A percentile compares a stretch with the other conserved stretches of the same genome.
phyloP scores from a whole-genome alignment of 225 moss, liverwort and hornwort species.

The Marchantia paleacea region DNA sequence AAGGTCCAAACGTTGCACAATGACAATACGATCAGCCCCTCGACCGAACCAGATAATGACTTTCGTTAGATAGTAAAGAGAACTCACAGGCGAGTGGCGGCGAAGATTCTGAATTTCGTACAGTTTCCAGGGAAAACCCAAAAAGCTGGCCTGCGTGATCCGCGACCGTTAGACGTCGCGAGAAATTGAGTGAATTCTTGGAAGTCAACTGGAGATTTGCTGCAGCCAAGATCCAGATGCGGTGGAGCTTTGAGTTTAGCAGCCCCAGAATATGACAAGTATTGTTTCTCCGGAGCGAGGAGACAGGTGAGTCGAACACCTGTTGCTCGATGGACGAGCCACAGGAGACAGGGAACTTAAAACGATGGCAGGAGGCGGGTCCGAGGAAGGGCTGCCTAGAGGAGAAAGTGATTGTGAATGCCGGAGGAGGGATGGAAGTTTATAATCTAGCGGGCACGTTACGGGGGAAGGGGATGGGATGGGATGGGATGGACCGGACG shows the following conservation, averaged over 20 bases:
- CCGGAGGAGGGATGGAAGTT: background rate
- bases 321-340: background rate
- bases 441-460: background rate
- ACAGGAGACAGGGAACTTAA: conserved; percentile 3
- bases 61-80: background rate
- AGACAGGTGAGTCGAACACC: background rate
- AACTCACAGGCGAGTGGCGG: background rate
- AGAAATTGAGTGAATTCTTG: background rate
- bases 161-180: no score
- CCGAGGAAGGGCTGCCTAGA: background rate
- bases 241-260: background rate
- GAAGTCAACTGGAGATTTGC: background rate
- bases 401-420: background rate
- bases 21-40: background rate
- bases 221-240: background rate
- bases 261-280: background rate
- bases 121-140: no score
- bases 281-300: background rate
- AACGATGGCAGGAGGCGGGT: background rate
- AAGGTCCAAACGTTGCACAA: background rate
- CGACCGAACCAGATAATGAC: no score
- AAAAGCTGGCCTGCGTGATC: no score
- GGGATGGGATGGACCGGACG: background rate
- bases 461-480: background rate
- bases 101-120: background rate